Evolutionary conservation across 2,329 filamentous ascomycete genomes (phyloP).

Genomic region (Fusarium musae): DNA sequence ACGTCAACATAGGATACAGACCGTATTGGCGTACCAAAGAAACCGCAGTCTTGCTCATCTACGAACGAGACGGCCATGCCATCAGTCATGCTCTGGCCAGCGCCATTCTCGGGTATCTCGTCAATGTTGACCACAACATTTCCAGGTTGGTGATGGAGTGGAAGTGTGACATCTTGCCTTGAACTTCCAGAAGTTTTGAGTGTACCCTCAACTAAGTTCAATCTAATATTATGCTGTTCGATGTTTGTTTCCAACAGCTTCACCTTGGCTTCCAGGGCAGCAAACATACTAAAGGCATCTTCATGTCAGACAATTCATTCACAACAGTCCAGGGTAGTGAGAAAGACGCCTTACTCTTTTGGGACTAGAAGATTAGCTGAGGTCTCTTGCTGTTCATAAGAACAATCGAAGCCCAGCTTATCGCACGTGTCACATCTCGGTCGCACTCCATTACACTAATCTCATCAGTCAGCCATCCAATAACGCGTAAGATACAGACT

Average conservation of each 20-base stretch:
- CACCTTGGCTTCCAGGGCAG: not conserved
- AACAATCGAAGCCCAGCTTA: constrained; percentile 8
- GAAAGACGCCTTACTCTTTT: not conserved
- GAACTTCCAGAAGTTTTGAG: not conserved
- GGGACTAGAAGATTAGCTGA: constrained; percentile 9
- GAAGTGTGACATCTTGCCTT: not conserved
- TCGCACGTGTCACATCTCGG: constrained; percentile 11
- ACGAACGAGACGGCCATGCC: constrained; percentile 7
- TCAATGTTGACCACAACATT: not conserved
- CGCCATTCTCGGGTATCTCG: not conserved
- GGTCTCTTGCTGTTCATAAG: not conserved
- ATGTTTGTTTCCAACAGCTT: not conserved
- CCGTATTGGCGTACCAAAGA: not conserved
- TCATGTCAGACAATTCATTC: not conserved
- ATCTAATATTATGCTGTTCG: not conserved
- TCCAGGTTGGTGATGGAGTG: not conserved
- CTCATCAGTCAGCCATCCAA: not conserved
- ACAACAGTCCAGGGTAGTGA: not conserved
- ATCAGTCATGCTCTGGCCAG: not conserved
- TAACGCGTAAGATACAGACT: accelerated
- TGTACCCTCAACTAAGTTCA: not conserved
- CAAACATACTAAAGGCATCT: not conserved
- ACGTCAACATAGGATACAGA: accelerated
- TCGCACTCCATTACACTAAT: not conserved
- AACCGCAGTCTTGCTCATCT: constrained; percentile 10